These are phyloP conservation scores for Macrophomina pseudophaseolina DNA, from an alignment of 2,329 filamentous ascomycete species.

Conservation along the genomic window DNA sequence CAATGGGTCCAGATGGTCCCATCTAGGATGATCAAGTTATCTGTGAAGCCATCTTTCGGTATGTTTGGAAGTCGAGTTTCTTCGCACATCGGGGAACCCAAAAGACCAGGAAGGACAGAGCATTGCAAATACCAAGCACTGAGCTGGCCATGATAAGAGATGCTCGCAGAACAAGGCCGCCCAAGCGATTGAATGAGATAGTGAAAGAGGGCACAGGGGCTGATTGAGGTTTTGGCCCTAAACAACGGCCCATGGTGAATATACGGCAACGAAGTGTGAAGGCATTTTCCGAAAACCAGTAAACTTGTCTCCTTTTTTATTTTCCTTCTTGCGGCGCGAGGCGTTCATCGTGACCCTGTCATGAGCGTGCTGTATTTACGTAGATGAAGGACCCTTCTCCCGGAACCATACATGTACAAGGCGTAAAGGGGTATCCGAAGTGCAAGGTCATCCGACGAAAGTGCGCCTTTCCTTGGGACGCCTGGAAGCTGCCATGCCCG, in stretches of 20 bases:
- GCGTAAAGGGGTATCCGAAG: slow-evolving; percentile 18
- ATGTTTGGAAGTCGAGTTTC: not conserved
- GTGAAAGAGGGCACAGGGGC: not conserved
- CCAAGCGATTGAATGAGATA: not conserved
- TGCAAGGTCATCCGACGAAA: slow-evolving; percentile 13
- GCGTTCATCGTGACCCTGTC: slow-evolving; percentile 12
- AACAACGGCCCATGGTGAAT: not conserved
- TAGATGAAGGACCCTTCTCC: slow-evolving; percentile 12
- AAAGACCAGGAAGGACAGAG: not conserved
- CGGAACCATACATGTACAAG: slow-evolving; percentile 17
- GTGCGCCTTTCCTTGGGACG: slow-evolving; percentile 1
- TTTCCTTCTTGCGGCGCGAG: not conserved
- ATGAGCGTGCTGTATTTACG: slow-evolving; percentile 11
- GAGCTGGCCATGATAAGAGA: not conserved
- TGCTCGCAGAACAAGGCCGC: slow-evolving; percentile 1
- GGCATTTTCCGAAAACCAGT: not conserved
- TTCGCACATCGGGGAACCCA: not conserved
- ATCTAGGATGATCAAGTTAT: not conserved
- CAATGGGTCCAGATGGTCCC: not conserved
- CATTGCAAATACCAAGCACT: not conserved
- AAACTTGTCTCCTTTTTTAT: not conserved
- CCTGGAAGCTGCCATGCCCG: slow-evolving; percentile 1
- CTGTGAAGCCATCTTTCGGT: not conserved
- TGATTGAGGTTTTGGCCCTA: not conserved
- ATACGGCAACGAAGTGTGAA: slow-evolving; percentile 4